phyloP scores from a whole-genome alignment of 495 filamentous ascomycete species.

The Penicillium desertorum region DNA sequence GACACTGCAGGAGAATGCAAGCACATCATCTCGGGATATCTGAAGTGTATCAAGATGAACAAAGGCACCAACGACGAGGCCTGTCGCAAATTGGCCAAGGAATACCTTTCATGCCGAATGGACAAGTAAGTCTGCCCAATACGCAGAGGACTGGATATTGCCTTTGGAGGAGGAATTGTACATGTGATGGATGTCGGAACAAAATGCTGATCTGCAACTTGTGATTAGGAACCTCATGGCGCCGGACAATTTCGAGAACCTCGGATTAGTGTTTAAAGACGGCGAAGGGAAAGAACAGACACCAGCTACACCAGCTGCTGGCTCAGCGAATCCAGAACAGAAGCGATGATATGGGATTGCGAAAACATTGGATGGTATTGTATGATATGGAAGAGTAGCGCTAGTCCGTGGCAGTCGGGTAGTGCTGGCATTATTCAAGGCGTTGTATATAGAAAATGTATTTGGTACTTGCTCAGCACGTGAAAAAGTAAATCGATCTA shows the following conservation, averaged over 20 bases:
- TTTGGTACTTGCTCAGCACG: conserved; percentile 6
- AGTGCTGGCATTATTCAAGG: conserved; percentile 21
- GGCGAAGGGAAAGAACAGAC: conserved; percentile 19
- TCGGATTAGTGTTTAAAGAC: conserved; percentile 71
- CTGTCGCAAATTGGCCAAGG: conserved; percentile 81
- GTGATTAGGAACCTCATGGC: conserved; percentile 84
- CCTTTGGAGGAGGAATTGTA: not conserved
- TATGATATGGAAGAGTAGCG: conserved; percentile 14
- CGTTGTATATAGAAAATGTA: conserved; percentile 26
- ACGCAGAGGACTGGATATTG: too few relatives aligned
- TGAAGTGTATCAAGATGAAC: conserved; percentile 77
- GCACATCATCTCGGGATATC: conserved; percentile 75
- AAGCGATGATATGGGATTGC: conserved; percentile 8
- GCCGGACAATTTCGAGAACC: conserved; percentile 86
- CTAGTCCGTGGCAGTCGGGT: conserved; percentile 4
- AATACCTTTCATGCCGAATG: conserved; percentile 90
- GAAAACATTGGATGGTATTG: conserved; percentile 22
- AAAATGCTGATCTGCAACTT: conserved; percentile 8
- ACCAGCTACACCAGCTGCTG: not conserved
- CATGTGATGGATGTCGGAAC: not conserved
- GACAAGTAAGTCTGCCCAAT: conserved; percentile 64
- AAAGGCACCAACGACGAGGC: conserved; percentile 81
- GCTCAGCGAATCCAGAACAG: not conserved
- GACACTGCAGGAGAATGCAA: conserved; percentile 86
- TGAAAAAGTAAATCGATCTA: not conserved